These are phyloP conservation scores for Neofusicoccum parvum DNA, from an alignment of 2,329 filamentous ascomycete species.

Conservation along the genomic window DNA sequence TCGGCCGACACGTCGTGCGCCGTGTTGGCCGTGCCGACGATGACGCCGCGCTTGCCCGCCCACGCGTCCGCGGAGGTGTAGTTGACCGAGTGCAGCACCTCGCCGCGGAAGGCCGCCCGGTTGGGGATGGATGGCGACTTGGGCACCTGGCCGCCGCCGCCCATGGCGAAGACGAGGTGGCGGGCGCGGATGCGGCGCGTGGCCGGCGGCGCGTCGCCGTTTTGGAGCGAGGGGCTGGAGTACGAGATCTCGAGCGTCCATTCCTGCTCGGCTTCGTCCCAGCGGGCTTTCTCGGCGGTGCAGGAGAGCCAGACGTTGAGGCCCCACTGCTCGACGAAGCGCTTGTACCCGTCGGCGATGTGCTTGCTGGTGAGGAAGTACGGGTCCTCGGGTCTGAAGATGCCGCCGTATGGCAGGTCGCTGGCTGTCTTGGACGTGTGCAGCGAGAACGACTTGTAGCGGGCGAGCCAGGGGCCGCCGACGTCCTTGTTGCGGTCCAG, in stretches of 20 bases:
- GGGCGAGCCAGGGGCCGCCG: conserved; percentile 50
- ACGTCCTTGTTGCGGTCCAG: conserved; percentile 47
- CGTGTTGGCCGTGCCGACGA: conserved; percentile 53
- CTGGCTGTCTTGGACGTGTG: conserved; percentile 45
- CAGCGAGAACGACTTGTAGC: conserved; percentile 49
- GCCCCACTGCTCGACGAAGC: conserved; percentile 39
- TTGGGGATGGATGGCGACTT: conserved; percentile 29
- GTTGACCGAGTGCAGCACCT: conserved; percentile 37
- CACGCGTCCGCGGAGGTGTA: conserved; percentile 38
- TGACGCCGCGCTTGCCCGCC: conserved; percentile 47
- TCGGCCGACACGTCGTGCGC: conserved; percentile 54
- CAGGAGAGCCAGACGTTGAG: conserved; percentile 45
- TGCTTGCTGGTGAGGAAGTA: conserved; percentile 33
- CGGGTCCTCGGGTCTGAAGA: conserved; percentile 31
- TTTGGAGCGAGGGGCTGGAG: conserved; percentile 33
- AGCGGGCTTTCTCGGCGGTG: conserved; percentile 39
- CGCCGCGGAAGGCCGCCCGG: conserved; percentile 34
- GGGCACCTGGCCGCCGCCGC: conserved; percentile 30
- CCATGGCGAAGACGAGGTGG: conserved; percentile 39
- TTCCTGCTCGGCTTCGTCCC: conserved; percentile 37
- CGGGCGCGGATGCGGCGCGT: conserved; percentile 25
- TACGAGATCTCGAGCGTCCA: conserved; percentile 43
- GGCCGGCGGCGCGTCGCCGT: conserved; percentile 25
- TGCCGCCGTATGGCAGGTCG: conserved; percentile 42
- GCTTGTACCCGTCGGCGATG: conserved; percentile 42